Evolutionary conservation across 768 basidiomycete genomes (phyloP).

Genomic region (Termitomyces sp.): DNA sequence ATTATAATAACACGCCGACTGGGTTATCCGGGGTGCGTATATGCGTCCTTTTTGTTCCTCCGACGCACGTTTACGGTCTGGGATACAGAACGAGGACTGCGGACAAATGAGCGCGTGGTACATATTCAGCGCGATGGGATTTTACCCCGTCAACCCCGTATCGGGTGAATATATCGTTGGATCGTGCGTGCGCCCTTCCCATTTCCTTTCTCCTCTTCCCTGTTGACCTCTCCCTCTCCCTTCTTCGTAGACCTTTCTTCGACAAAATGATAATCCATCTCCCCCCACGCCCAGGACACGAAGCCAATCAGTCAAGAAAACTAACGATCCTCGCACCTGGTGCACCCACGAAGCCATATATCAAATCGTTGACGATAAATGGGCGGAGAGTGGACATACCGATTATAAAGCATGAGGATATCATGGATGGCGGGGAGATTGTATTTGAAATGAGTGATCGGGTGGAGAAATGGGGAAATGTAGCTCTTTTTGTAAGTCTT

Average conservation of each 20-base stretch:
- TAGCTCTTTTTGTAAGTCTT: neutral
- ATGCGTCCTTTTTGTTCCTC: neutral
- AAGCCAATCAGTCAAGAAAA: conserved; percentile 12
- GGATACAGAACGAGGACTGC: conserved; percentile 75
- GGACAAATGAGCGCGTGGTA: conserved; percentile 93
- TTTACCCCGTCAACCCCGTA: conserved; percentile 83
- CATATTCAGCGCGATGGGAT: conserved; percentile 76
- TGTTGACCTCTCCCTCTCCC: neutral
- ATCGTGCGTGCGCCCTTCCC: conserved; percentile 49
- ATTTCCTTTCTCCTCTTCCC: neutral
- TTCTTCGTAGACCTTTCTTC: conserved; percentile 39
- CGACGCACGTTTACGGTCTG: neutral
- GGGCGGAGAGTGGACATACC: conserved; percentile 40
- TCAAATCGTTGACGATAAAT: conserved; percentile 58
- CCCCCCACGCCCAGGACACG: conserved; percentile 29
- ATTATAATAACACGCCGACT: conserved; percentile 66
- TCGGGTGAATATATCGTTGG: conserved; percentile 75
- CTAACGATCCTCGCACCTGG: conserved; percentile 55
- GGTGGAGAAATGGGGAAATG: conserved; percentile 17
- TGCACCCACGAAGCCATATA: conserved; percentile 56
- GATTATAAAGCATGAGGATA: conserved; percentile 55
- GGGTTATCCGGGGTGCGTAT: conserved; percentile 68
- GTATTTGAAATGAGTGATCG: conserved; percentile 21
- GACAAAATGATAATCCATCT: conserved; percentile 53
- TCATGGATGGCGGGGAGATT: conserved; percentile 15